A percentile compares a stretch with the other conserved stretches of the same genome.
phyloP scores from a whole-genome alignment of 768 basidiomycete genomes.

The Suillus subluteus region DNA sequence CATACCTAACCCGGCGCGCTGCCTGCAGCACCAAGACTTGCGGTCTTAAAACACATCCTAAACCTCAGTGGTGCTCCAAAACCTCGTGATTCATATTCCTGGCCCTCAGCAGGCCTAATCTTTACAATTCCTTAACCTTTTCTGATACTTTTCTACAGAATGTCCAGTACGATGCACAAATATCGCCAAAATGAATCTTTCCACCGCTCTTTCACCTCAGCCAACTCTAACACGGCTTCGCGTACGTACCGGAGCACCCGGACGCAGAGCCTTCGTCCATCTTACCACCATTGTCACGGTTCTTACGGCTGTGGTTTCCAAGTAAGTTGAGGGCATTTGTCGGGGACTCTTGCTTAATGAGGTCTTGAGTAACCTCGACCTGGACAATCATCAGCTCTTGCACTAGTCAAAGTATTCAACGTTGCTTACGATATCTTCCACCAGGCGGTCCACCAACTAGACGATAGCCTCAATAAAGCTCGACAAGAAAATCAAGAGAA shows the following conservation, averaged over 20 bases:
- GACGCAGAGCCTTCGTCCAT: constrained; percentile 53
- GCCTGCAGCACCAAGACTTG: too few relatives aligned
- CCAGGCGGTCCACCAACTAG: constrained; percentile 63
- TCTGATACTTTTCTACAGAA: too few relatives aligned
- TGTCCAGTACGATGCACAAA: too few relatives aligned
- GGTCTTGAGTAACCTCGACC: constrained; percentile 66
- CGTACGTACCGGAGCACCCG: constrained; percentile 61
- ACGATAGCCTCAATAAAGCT: constrained; percentile 11
- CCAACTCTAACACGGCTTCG: constrained; percentile 60
- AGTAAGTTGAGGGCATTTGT: constrained; percentile 54
- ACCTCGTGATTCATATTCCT: too few relatives aligned
- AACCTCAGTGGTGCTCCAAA: too few relatives aligned
- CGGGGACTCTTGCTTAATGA: constrained; percentile 51
- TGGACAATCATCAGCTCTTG: constrained; percentile 27
- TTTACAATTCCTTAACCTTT: too few relatives aligned
- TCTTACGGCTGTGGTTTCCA: constrained; percentile 33
- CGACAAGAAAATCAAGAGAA: constrained; percentile 24
- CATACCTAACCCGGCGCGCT: too few relatives aligned
- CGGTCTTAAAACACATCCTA: too few relatives aligned
- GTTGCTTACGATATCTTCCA: constrained; percentile 65
- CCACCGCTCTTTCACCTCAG: background rate
- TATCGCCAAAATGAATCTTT: background rate
- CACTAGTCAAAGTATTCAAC: background rate
- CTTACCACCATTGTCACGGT: constrained; percentile 36
- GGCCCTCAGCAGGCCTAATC: too few relatives aligned